phyloP scores from a whole-genome alignment of 768 basidiomycete genomes.

The Cyathus striatus region DNA sequence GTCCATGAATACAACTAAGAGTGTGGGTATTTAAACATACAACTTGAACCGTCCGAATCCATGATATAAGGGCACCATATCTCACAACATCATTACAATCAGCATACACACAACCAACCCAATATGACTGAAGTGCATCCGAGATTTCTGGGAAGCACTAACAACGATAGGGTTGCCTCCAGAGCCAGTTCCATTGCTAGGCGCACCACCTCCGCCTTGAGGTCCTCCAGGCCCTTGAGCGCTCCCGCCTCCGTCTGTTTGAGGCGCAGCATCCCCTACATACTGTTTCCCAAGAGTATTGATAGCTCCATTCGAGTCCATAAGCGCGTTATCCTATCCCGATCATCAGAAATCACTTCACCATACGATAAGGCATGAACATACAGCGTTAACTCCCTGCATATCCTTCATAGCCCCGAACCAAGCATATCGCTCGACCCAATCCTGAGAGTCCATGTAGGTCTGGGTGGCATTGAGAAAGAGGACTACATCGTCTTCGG shows the following conservation, averaged over 20 bases:
- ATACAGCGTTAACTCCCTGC: conserved; percentile 43
- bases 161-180: neutral
- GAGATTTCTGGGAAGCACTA: too few species aligned
- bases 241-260: neutral
- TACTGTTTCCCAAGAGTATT: neutral
- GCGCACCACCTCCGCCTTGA: neutral
- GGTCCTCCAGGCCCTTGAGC: neutral
- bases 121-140: too few species aligned
- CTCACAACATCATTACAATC: too few species aligned
- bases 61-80: too few species aligned
- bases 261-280: neutral
- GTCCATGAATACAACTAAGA: too few species aligned
- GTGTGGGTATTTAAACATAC: too few species aligned
- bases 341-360: neutral
- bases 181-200: neutral
- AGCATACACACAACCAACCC: too few species aligned
- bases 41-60: too few species aligned
- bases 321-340: neutral
- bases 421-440: conserved; percentile 58
- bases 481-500: conserved; percentile 32
- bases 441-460: conserved; percentile 48
- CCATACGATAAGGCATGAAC: conserved; percentile 1
- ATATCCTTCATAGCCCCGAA: conserved; percentile 52
- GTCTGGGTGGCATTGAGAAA: conserved; percentile 48
- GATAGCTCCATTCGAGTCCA: neutral